Conservation (phyloP, 208 protist genomes). For the Borovskyia barvae region DNA sequence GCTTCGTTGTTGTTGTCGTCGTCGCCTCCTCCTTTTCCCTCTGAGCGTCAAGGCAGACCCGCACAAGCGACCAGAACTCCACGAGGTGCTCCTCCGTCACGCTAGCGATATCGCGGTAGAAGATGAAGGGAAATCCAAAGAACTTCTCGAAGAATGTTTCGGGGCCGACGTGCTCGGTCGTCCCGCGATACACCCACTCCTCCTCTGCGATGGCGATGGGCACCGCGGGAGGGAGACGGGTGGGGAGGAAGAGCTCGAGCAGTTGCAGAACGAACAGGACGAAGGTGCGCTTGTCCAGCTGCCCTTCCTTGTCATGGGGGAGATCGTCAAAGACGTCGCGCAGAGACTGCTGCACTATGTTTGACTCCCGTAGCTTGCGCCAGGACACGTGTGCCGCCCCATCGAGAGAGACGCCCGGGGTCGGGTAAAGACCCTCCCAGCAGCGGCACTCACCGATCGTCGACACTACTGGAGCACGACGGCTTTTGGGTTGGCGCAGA, state of each 20-base stretch:
- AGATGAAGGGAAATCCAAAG: slow-evolving; percentile 80
- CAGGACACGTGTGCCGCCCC: slow-evolving; percentile 2
- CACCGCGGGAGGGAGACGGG: slow-evolving; percentile 22
- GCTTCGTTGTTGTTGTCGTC: neutral
- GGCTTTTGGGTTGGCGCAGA: slow-evolving; percentile 18
- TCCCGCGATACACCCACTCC: slow-evolving; percentile 85
- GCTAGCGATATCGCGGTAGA: slow-evolving; percentile 54
- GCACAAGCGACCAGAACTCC: slow-evolving; percentile 80
- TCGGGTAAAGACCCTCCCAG: slow-evolving; percentile 64
- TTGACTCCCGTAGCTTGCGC: slow-evolving; percentile 20
- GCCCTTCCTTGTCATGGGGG: slow-evolving; percentile 42
- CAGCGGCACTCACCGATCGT: slow-evolving; percentile 38
- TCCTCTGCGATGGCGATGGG: slow-evolving; percentile 82
- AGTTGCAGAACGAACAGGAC: slow-evolving; percentile 77
- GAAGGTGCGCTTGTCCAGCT: slow-evolving; percentile 60
- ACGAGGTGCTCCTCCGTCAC: slow-evolving; percentile 61
- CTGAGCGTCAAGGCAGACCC: slow-evolving; percentile 62
- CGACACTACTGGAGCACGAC: slow-evolving; percentile 25
- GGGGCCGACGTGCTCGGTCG: slow-evolving; percentile 64
- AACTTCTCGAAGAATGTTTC: slow-evolving; percentile 83
- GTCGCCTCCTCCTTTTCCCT: slow-evolving; percentile 8
- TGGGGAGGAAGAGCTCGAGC: slow-evolving; percentile 83
- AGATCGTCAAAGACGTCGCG: slow-evolving; percentile 73
- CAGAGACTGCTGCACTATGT: slow-evolving; percentile 52
- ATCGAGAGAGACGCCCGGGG: slow-evolving; percentile 31